Percentiles rank a stretch among this genome's conserved stretches.
Evolutionary conservation across 2,329 filamentous ascomycete genomes (phyloP).

Genomic region (Tolypocladium nubicola): DNA sequence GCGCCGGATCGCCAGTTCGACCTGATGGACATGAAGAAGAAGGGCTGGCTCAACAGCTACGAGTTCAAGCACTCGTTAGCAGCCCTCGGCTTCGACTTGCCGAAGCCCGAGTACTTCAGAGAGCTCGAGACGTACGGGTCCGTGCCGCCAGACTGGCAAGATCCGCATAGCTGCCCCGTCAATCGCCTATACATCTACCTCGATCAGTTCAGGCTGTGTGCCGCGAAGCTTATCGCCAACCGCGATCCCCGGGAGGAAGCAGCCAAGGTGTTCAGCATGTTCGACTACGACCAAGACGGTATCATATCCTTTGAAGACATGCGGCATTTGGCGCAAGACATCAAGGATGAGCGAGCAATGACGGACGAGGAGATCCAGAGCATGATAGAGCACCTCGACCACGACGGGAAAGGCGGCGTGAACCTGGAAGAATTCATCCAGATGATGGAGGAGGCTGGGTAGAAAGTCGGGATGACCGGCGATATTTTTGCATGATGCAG

Average conservation of each 20-base stretch:
- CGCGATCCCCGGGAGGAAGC: slow-evolving; percentile 89
- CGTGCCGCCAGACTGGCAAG: slow-evolving; percentile 49
- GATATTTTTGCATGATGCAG: neutral
- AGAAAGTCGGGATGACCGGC: slow-evolving; percentile 3
- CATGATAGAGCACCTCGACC: slow-evolving; percentile 98
- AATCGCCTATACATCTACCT: slow-evolving; percentile 39
- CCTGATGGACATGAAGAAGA: slow-evolving; percentile 94
- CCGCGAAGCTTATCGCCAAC: slow-evolving; percentile 68
- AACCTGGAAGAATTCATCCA: slow-evolving; percentile 59
- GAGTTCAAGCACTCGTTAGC: slow-evolving; percentile 95
- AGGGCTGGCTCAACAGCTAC: slow-evolving; percentile 91
- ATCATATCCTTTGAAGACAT: slow-evolving; percentile 84
- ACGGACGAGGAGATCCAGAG: slow-evolving; percentile 86
- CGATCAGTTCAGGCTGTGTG: slow-evolving; percentile 53
- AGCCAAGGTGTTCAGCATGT: slow-evolving; percentile 79
- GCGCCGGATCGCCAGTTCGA: slow-evolving; percentile 52
- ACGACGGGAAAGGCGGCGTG: slow-evolving; percentile 79
- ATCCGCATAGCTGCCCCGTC: slow-evolving; percentile 29
- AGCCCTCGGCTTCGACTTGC: slow-evolving; percentile 85
- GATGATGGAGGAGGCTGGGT: slow-evolving; percentile 40
- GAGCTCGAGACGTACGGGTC: slow-evolving; percentile 76
- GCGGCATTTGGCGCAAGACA: slow-evolving; percentile 74
- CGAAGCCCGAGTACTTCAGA: slow-evolving; percentile 73
- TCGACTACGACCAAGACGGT: slow-evolving; percentile 87
- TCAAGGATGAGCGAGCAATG: slow-evolving; percentile 69